Percentiles rank a stretch among this genome's conserved stretches.
Evolutionary conservation across 2,329 filamentous ascomycete species (phyloP).

Genomic region (Monilinia laxa): DNA sequence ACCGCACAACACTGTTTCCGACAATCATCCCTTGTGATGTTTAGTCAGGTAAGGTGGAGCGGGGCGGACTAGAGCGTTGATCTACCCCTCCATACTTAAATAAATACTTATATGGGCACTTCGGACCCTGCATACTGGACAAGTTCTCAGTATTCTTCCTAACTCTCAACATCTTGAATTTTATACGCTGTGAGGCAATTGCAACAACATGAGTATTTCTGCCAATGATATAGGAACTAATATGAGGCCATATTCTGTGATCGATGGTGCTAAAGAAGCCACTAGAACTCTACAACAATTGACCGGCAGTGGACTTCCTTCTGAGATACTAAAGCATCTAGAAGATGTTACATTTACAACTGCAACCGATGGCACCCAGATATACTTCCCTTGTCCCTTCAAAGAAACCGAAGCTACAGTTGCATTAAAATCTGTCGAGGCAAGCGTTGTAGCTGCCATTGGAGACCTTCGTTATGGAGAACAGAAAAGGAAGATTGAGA

Average conservation of each 20-base stretch:
- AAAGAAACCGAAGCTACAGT: constrained; percentile 49
- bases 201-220: constrained; percentile 5
- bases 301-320: constrained; percentile 30
- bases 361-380: constrained; percentile 34
- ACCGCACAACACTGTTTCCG: background rate
- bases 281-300: constrained; percentile 27
- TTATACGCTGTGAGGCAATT: background rate
- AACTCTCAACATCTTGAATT: background rate
- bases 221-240: background rate
- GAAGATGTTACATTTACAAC: constrained; percentile 34
- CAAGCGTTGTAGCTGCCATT: constrained; percentile 56
- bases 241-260: constrained; percentile 32
- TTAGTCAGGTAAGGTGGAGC: constrained; percentile 3
- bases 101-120: background rate
- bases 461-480: constrained; percentile 54
- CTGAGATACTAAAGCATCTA: constrained; percentile 31
- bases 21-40: background rate
- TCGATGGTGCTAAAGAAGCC: constrained; percentile 33
- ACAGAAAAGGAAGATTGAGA: constrained; percentile 45
- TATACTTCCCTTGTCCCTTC: constrained; percentile 50
- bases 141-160: background rate
- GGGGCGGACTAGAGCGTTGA: background rate
- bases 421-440: constrained; percentile 48
- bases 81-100: background rate
- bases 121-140: background rate